Evolutionary conservation across 2,329 filamentous ascomycete species (phyloP), one percentile per base, ranked within the genome.

Genomic region (Tothia fuscella): DNA sequence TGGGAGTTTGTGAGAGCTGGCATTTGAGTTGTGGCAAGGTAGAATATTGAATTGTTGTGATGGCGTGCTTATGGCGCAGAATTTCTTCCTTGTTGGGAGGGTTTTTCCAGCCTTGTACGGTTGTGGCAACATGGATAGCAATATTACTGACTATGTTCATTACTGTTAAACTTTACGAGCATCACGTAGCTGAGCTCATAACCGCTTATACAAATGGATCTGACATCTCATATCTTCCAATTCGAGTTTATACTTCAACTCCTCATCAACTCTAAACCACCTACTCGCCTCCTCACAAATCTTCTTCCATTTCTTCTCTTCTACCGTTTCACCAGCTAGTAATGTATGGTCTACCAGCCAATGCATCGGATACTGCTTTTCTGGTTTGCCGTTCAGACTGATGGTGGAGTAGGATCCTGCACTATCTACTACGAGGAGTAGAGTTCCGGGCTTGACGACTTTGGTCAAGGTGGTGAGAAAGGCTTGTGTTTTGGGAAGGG

Each of bases 151-250:
- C n/a, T n/a, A n/a, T n/a, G n/a, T n/a, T n/a, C n/a, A n/a, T n/a
- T n/a, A n/a, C n/a, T n/a, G n/a, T n/a, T n/a, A n/a, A n/a, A n/a
- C n/a, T n/a, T n/a, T n/a, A n/a, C n/a, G n/a, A n/a, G n/a, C n/a
- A n/a, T n/a, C n/a, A n/a, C n/a, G n/a, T n/a, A n/a, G n/a, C n/a
- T n/a, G n/a, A n/a, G n/a, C n/a, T 38, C 21, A 33, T 12, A 41
- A 64, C 37, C 47, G 61, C 42, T 63, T 60, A 55, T 94, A 96
- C 13, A 95, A 56, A 64, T 95, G 87, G 51, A 94, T 69, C 61
- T 96, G 89, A 60, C 89, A 94, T 35, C 88, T 77, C 88, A 95
- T 94, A 56, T 95, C 85, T 64, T 96, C 89, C 55, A 96, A 63
- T 39, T 78, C 72, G 52, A 95, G 86, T 6, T 87, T 82, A 62